Base-by-base conservation (phyloP, 2,329 filamentous ascomycete species). In the Xylaria sp. region DNA sequence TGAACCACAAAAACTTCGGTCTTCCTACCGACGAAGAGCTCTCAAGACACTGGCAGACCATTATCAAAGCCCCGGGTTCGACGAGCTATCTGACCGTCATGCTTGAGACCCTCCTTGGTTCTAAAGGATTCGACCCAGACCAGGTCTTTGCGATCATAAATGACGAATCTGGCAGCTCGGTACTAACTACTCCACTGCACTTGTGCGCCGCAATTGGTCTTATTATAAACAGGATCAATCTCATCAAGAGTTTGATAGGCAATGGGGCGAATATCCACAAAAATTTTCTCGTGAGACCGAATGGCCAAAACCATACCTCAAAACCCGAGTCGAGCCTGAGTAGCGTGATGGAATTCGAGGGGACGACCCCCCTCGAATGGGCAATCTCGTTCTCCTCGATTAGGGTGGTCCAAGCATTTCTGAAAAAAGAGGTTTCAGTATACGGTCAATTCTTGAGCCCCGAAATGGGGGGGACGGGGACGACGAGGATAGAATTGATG, bases 321-420 rank as follows among this genome's bases (percentile, higher is more conserved):
- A 10, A 36, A 45, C 56, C 28, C 12, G 57, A 28, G 55, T 23
- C n/a, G 3, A 41, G 25, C 39, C 23, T 2, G 4, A 18, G 4
- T 3, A 6, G 8, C 36, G 12, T 1, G 13, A 28, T 5, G 13
- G 32, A 13, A 50, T 72, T 57, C 13, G 66, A 67, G 28, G 66
- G 69, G 32, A 67, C 66, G 25, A 72, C 71, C 13, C 71, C 72
- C 28, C 56, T 75, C 9, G 69, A 63, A 50, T 75, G 69, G 64
- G 72, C 72, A 8, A 73, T 75, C 30, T 45, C 60, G 9, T 63
- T 55, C 34, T 64, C 65, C n/a, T 55, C 68, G 10, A 1, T 67
- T 8, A 18, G 20, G 5, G 34, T 63, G 4, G 45, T 71, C 20
- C 10, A 41, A 15, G 13, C 32, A 15, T 45, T 73, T 23, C 30